Evolutionary conservation across 805 yeast species (phyloP), one percentile per base, ranked within the genome.

Genomic region (Cyberlindnera euphorbiae): DNA sequence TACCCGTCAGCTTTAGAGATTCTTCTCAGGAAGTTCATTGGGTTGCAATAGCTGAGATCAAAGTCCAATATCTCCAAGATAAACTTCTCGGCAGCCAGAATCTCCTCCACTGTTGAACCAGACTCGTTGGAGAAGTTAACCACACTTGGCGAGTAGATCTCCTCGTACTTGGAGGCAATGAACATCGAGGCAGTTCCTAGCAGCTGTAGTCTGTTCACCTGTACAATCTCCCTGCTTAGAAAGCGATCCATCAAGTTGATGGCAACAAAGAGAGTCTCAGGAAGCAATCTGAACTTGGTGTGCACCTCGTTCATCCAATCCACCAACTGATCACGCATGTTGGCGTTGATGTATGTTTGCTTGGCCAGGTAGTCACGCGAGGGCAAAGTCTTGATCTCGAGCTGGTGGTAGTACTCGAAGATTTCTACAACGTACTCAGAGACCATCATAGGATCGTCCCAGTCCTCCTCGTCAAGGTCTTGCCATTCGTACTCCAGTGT

Each of bases 231-330:
- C 40, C 73, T 68, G 10, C 87, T 77, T 69, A 89, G 74, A 59
- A 84, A 88, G 45, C 96, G 64, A 62, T 88, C 96, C 84, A 88
- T 80, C 30, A 86, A 65, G 60, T 88, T 88, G 38, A 85, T 80
- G 6, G 96, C 87, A 46, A 88, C 65, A 55, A 77, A 87, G 40
- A 88, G 67, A 8, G 95, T 86, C 60, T 88, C 97, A 4, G 96
- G 96, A 29, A 87, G 66, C 45, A 89, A 65, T 44, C 90, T 73
- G 62, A 88, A 88, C 56, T 86, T 77, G 49, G 77, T 66, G 66
- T 88, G 96, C 60, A 88, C 86, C 56, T 86, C 90, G 21, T 85
- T 86, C 60, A 88, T 70, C 97, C 97, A 88, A 62, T 89, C 95
- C n/a, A 88, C 93, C 38, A 88, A 66, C 35, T 87, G 84, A 32